A percentile compares a stretch with the other conserved stretches of the same genome.
Conservation (phyloP, 2,329 filamentous ascomycete genomes). For the Colletotrichum coccodes region DNA sequence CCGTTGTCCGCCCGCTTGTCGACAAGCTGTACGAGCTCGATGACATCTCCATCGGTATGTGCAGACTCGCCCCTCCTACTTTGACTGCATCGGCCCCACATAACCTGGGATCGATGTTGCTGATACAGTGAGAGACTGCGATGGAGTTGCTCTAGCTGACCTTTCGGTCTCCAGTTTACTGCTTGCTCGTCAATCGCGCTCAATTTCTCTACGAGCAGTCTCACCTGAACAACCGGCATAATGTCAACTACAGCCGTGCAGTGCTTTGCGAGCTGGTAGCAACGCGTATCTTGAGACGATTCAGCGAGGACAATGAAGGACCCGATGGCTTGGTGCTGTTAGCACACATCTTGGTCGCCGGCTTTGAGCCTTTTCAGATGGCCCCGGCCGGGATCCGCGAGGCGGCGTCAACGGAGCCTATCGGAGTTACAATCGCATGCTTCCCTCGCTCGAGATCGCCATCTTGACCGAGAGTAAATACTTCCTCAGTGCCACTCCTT, state of each 20-base stretch:
- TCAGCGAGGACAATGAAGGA: conserved; percentile 81
- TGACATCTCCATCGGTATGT: conserved; percentile 79
- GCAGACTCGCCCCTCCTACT: conserved; percentile 3
- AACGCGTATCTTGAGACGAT: conserved; percentile 79
- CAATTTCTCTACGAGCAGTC: conserved; percentile 84
- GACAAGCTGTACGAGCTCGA: conserved; percentile 83
- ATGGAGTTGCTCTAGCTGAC: not conserved
- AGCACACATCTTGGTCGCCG: conserved; percentile 82
- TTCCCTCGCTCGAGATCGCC: conserved; percentile 84
- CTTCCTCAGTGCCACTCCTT: conserved; percentile 81
- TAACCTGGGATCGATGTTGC: not conserved
- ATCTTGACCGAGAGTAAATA: conserved; percentile 85
- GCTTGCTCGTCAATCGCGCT: conserved; percentile 82
- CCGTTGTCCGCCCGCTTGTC: conserved; percentile 83
- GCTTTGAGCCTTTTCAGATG: conserved; percentile 88
- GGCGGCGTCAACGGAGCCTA: conserved; percentile 62
- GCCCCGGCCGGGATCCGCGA: conserved; percentile 74
- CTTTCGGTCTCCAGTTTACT: conserved; percentile 71
- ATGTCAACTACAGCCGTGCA: conserved; percentile 81
- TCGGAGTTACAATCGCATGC: conserved; percentile 64
- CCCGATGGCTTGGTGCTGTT: conserved; percentile 77
- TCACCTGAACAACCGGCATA: conserved; percentile 80
- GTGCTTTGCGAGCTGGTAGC: conserved; percentile 85
- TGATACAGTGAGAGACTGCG: not conserved
- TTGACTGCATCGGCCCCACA: not conserved